Conservation (phyloP, 2,329 filamentous ascomycete genomes). For the Apiospora kogelbergensis region DNA sequence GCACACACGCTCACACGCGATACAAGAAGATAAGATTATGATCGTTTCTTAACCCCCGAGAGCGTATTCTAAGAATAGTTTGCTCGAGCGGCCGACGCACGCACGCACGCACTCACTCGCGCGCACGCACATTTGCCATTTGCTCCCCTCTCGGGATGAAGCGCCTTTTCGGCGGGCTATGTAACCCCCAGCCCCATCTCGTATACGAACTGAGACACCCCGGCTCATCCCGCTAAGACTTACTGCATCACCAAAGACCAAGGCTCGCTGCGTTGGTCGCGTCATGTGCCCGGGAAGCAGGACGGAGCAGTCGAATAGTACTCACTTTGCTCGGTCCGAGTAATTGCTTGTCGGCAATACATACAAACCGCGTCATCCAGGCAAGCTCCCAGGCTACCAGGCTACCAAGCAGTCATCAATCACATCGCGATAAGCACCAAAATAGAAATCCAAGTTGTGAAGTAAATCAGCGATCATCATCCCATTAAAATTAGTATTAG, state of each 20-base stretch:
- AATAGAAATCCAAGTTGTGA: background rate
- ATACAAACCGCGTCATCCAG: background rate
- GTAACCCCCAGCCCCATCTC: conserved; percentile 10
- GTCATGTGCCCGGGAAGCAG: background rate
- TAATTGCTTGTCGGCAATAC: background rate
- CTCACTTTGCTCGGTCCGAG: background rate
- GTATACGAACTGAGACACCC: conserved; percentile 6
- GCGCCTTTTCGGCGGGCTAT: conserved; percentile 3
- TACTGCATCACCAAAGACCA: background rate
- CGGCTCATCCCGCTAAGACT: conserved; percentile 9
- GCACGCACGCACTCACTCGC: background rate
- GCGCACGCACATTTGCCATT: too few species aligned
- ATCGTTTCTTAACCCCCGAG: background rate
- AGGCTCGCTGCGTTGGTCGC: background rate
- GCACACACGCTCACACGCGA: background rate
- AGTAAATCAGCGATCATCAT: conserved; percentile 2
- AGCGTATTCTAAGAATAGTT: background rate
- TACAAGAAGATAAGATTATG: background rate
- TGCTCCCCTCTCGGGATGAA: background rate
- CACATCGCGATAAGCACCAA: background rate
- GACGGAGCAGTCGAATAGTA: background rate
- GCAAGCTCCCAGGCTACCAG: background rate
- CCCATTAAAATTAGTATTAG: conserved; percentile 17
- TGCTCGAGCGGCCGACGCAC: background rate
- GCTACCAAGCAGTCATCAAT: background rate